Conservation (phyloP, 495 filamentous ascomycete genomes). For the Parachaetomium inaequale region DNA sequence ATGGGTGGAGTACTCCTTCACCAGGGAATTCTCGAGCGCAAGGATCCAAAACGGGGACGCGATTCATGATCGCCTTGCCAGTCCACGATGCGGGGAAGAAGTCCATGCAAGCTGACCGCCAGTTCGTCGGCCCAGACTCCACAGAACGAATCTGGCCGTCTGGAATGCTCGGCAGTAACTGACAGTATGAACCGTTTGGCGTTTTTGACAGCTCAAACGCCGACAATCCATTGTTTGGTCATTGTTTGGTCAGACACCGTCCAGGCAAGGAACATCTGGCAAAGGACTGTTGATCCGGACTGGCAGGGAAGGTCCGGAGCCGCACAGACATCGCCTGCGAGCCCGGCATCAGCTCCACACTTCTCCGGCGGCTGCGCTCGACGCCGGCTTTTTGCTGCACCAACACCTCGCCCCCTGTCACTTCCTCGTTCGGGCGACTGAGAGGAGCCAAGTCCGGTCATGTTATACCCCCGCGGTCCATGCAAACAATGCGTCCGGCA, state of each 20-base stretch:
- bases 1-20: neutral
- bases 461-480: conserved; percentile 23
- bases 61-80: conserved; percentile 34
- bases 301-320: conserved; percentile 27
- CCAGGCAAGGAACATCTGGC: neutral
- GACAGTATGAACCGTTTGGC: too few relatives aligned
- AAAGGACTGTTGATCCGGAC: conserved; percentile 6
- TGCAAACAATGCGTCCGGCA: conserved; percentile 26
- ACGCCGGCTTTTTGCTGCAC: neutral
- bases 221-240: neutral
- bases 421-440: conserved; percentile 7
- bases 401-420: neutral
- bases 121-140: conserved; percentile 35
- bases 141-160: neutral
- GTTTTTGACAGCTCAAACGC: conserved; percentile 8
- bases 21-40: conserved; percentile 11
- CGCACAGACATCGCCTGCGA: conserved; percentile 29
- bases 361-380: conserved; percentile 6
- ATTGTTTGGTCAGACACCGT: neutral
- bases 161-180: neutral
- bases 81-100: conserved; percentile 25
- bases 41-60: conserved; percentile 16
- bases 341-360: neutral
- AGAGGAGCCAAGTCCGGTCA: conserved; percentile 25
- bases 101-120: conserved; percentile 34